Evolutionary conservation across 805 yeast species (phyloP).

Genomic region (Grigorovia transvaalensis): DNA sequence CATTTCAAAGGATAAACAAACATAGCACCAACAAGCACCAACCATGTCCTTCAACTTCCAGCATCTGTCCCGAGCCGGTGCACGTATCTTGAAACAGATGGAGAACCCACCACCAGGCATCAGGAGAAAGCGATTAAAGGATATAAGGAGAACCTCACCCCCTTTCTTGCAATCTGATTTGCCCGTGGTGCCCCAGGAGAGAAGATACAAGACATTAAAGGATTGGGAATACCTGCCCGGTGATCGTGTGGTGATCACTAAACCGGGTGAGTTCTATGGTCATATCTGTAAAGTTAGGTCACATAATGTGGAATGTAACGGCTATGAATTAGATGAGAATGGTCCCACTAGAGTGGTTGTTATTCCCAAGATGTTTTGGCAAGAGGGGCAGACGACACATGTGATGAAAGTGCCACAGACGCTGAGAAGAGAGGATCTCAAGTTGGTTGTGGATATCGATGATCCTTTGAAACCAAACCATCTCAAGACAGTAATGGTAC

Average conservation of each 20-base stretch:
- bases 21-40: background rate
- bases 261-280: slow-evolving; percentile 63
- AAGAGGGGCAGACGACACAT: slow-evolving; percentile 59
- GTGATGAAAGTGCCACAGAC: slow-evolving; percentile 59
- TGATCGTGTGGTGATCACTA: slow-evolving; percentile 62
- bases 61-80: slow-evolving; percentile 31
- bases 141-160: slow-evolving; percentile 27
- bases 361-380: slow-evolving; percentile 66
- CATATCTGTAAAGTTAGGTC: slow-evolving; percentile 57
- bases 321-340: slow-evolving; percentile 54
- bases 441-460: slow-evolving; percentile 67
- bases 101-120: slow-evolving; percentile 25
- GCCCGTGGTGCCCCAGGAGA: slow-evolving; percentile 25
- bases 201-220: slow-evolving; percentile 32
- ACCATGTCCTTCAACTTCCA: slow-evolving; percentile 11
- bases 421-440: slow-evolving; percentile 49
- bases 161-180: slow-evolving; percentile 29
- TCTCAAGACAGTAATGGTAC: slow-evolving; percentile 65
- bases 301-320: slow-evolving; percentile 50
- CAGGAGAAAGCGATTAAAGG: slow-evolving; percentile 22
- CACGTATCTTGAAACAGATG: slow-evolving; percentile 27
- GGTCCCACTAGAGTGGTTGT: slow-evolving; percentile 54
- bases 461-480: slow-evolving; percentile 49
- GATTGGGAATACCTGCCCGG: slow-evolving; percentile 61
- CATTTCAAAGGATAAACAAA: background rate